These are phyloP conservation scores for Amylocystis lapponica DNA, from an alignment of 768 basidiomycete species.

Conservation along the genomic window DNA sequence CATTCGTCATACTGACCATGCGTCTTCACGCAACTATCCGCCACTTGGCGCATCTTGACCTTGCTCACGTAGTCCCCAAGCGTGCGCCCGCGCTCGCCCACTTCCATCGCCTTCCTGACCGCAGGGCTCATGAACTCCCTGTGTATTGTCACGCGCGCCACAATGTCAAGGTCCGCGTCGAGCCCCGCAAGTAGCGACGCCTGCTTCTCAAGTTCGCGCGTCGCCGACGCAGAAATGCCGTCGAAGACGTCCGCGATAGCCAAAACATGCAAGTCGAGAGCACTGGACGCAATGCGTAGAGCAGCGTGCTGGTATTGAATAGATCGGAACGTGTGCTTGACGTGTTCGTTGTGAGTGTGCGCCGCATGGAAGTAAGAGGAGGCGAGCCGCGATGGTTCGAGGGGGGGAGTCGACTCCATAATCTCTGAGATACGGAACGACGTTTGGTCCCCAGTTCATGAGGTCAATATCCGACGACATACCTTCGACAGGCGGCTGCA, in stretches of 20 bases:
- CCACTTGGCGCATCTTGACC: conserved; percentile 76
- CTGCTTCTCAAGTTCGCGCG: conserved; percentile 64
- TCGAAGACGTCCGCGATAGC: conserved; percentile 69
- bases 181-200: conserved; percentile 54
- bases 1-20: conserved; percentile 45
- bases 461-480: too few species aligned
- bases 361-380: conserved; percentile 61
- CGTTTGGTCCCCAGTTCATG: neutral
- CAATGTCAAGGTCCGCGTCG: conserved; percentile 67
- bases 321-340: conserved; percentile 45
- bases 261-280: conserved; percentile 68
- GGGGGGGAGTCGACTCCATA: conserved; percentile 65
- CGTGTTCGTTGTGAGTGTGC: conserved; percentile 57
- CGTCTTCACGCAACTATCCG: conserved; percentile 59
- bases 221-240: conserved; percentile 59
- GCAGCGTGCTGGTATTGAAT: conserved; percentile 66
- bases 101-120: conserved; percentile 64
- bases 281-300: conserved; percentile 64
- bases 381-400: conserved; percentile 60
- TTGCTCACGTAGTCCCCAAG: conserved; percentile 78
- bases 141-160: conserved; percentile 62
- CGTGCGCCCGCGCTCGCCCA: conserved; percentile 61
- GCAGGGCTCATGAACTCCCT: conserved; percentile 67
- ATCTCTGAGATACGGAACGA: conserved; percentile 34
- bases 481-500: conserved; percentile 76